These are phyloP conservation scores for Microsporum ferrugineum DNA, from an alignment of 2,329 filamentous ascomycete species.

Conservation along the genomic window DNA sequence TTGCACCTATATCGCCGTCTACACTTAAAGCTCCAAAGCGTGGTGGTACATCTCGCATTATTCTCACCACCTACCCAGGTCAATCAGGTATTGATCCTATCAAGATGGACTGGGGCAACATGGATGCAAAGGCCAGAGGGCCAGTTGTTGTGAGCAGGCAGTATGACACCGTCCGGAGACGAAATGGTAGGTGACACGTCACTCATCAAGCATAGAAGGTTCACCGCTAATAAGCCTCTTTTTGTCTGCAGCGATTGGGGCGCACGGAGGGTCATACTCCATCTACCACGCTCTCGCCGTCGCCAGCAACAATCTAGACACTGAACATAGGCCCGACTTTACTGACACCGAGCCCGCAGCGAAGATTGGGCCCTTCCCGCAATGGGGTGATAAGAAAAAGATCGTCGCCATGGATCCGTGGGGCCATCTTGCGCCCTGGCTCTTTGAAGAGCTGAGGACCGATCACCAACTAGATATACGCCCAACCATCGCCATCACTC, in stretches of 20 bases:
- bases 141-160: conserved; percentile 78
- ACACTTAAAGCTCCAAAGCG: neutral
- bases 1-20: neutral
- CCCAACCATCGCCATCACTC: conserved; percentile 83
- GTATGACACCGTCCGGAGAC: conserved; percentile 61
- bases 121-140: conserved; percentile 62
- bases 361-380: conserved; percentile 73
- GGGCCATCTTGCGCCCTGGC: conserved; percentile 74
- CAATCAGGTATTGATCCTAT: conserved; percentile 92
- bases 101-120: conserved; percentile 73
- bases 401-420: conserved; percentile 96
- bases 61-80: conserved; percentile 76
- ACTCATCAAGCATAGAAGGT: neutral
- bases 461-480: conserved; percentile 70
- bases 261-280: conserved; percentile 82
- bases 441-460: conserved; percentile 68
- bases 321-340: conserved; percentile 67
- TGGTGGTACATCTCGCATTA: conserved; percentile 37
- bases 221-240: conserved; percentile 12
- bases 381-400: conserved; percentile 84
- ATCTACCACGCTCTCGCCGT: conserved; percentile 92
- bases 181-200: conserved; percentile 54
- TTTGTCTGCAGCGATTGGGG: conserved; percentile 45
- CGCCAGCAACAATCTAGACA: conserved; percentile 75
- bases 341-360: conserved; percentile 87